These are phyloP conservation scores for Pythium rishiriense DNA, from an alignment of 352 stramenopile genomes.

Conservation along the genomic window DNA sequence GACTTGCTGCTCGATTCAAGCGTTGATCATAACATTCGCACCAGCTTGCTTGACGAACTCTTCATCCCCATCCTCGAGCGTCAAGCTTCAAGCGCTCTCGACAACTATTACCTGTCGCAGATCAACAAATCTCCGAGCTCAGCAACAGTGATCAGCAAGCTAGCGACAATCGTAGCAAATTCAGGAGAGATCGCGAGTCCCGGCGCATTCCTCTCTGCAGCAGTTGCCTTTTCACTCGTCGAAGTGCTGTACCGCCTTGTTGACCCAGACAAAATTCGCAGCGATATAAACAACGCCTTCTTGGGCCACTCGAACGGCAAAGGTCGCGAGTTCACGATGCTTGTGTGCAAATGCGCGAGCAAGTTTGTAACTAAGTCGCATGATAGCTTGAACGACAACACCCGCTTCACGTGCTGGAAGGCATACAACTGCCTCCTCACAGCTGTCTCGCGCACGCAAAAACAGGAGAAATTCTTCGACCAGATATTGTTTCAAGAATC, in stretches of 20 bases:
- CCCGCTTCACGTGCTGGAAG: slow-evolving; percentile 52
- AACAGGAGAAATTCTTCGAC: slow-evolving; percentile 86
- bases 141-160: slow-evolving; percentile 42
- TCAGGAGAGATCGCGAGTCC: slow-evolving; percentile 42
- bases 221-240: slow-evolving; percentile 60
- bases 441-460: slow-evolving; percentile 78
- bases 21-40: slow-evolving; percentile 18
- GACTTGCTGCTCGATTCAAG: slow-evolving; percentile 21
- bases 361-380: slow-evolving; percentile 67
- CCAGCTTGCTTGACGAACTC: slow-evolving; percentile 23
- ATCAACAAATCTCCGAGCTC: slow-evolving; percentile 22
- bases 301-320: slow-evolving; percentile 70
- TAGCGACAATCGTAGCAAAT: slow-evolving; percentile 57
- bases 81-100: slow-evolving; percentile 27
- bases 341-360: slow-evolving; percentile 81
- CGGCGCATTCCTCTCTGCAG: slow-evolving; percentile 45
- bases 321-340: slow-evolving; percentile 81
- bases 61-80: slow-evolving; percentile 26
- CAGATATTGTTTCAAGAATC: slow-evolving; percentile 80
- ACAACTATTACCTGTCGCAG: slow-evolving; percentile 52
- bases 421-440: slow-evolving; percentile 78
- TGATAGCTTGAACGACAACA: slow-evolving; percentile 34
- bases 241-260: slow-evolving; percentile 68
- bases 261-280: slow-evolving; percentile 64
- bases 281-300: slow-evolving; percentile 69